Conservation (phyloP, 352 stramenopile genomes). For the Globisporangium irregulare region DNA sequence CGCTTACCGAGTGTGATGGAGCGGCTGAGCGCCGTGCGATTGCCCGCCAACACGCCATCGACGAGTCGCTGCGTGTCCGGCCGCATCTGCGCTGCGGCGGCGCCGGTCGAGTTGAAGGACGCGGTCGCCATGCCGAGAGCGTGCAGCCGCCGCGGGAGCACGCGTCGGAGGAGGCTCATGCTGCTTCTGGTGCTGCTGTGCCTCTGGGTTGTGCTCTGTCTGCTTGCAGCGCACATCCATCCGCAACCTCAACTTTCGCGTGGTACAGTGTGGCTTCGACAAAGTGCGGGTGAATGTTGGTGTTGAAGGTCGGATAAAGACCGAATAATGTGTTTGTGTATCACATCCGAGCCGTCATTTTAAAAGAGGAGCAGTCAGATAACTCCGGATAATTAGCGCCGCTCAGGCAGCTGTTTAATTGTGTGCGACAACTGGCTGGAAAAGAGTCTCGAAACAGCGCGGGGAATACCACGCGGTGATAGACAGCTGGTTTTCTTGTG, state of each 20-base stretch:
- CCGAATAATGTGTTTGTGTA: neutral
- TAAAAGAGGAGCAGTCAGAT: neutral
- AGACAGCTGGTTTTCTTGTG: neutral
- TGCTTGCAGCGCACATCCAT: neutral
- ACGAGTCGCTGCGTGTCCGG: slow-evolving; percentile 47
- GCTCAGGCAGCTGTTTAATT: neutral
- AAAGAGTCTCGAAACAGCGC: neutral
- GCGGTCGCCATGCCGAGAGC: neutral
- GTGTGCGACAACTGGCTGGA: neutral
- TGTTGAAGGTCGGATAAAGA: neutral
- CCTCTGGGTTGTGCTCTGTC: neutral
- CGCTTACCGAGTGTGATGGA: slow-evolving; percentile 67
- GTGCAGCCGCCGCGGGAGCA: slow-evolving; percentile 2
- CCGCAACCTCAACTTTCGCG: neutral
- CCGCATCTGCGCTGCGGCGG: slow-evolving; percentile 20
- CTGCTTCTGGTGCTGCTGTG: neutral
- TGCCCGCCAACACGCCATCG: slow-evolving; percentile 49
- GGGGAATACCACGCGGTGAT: neutral
- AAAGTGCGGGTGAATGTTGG: neutral
- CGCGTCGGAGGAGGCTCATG: slow-evolving; percentile 21
- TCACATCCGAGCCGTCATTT: neutral
- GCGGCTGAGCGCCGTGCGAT: slow-evolving; percentile 65
- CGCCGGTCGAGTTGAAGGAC: slow-evolving; percentile 1
- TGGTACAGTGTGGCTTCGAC: neutral
- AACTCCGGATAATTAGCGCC: neutral